Evolutionary conservation across 495 filamentous ascomycete genomes (phyloP), one percentile per base, ranked within the genome.

Genomic region (Aspergillus nanangensis): DNA sequence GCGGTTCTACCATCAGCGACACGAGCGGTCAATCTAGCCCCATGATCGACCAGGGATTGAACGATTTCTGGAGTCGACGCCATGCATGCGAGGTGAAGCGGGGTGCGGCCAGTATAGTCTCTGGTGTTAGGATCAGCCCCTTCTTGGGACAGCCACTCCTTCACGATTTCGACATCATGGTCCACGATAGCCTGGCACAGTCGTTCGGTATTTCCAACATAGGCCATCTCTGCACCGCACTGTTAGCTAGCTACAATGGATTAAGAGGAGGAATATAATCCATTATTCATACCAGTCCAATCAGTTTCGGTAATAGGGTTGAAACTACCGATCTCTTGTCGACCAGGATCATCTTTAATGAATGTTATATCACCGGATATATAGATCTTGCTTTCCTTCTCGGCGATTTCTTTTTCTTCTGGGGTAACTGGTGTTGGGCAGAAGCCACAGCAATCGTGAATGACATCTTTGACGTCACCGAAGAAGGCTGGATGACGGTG

Each of bases 201-300:
- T 11, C 72, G 65, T 19, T 76, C 79, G 5, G 83, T 88, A 49
- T 83, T 82, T 20, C 84, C 84, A 35, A 90, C 72, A 57, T 91
- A 94, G 0, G 86, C 75, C 76, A 79, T 80, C 51, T 76, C 75
- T 62, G 14, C 48, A 1, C 33, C 13, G 0, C 11, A 29, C 10
- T n/a, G 11, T 39, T 39, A 39, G 37, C 37, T 23, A 1, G 0
- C 9, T 13, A 29, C 18, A 27, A n/a, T 8, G 4, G 15, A 32
- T 33, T 3, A 37, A 1, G 20, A 5, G 19, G 10, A 14, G 17
- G 10, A 3, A 75, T 81, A 80, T n/a, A n/a, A n/a, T n/a, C n/a
- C n/a, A n/a, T n/a, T n/a, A n/a, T n/a, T n/a, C n/a, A n/a, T 79
- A 56, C 86, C 82, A 5, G 86, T 90, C 84, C 88, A 94, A 53